Conservation (phyloP, 345 rosid genomes). For the Populus pruinosa region DNA sequence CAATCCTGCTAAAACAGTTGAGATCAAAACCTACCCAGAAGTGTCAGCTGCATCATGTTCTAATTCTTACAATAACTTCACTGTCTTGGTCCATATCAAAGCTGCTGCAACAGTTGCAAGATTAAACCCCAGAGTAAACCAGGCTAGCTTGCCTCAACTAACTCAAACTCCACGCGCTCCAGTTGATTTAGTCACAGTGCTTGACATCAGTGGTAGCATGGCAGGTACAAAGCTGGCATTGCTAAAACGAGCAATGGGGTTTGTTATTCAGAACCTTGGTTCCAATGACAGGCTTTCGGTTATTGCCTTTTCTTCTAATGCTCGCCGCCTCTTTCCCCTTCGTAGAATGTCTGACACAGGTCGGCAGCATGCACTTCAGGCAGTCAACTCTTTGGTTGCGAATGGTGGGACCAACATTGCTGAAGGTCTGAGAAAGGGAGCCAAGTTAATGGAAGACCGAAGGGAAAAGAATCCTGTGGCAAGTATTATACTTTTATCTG, state of each 20-base stretch:
- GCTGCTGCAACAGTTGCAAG: constrained; percentile 48
- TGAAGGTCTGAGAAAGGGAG: constrained; percentile 91
- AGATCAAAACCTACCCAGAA: constrained; percentile 66
- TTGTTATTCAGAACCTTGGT: constrained; percentile 94
- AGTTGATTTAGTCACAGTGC: constrained; percentile 83
- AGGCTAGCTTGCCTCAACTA: constrained; percentile 33
- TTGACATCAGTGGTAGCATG: constrained; percentile 98
- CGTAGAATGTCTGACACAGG: constrained; percentile 76
- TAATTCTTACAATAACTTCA: constrained; percentile 54
- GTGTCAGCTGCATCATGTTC: constrained; percentile 57
- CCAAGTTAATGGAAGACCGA: constrained; percentile 81
- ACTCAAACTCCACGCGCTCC: constrained; percentile 63
- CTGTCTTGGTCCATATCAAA: constrained; percentile 73
- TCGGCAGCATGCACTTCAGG: constrained; percentile 75
- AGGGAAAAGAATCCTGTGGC: constrained; percentile 81
- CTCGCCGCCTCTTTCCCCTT: constrained; percentile 83
- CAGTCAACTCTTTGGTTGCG: constrained; percentile 85
- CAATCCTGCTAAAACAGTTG: constrained; percentile 38
- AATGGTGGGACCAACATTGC: constrained; percentile 96
- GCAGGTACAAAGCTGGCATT: constrained; percentile 95
- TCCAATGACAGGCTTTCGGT: constrained; percentile 89
- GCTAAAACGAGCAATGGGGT: constrained; percentile 97
- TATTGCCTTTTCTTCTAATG: constrained; percentile 92
- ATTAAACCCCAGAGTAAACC: constrained; percentile 32
- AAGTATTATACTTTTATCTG: constrained; percentile 83